These are phyloP conservation scores for Trichophyton schoenleinii DNA, from an alignment of 2,329 filamentous ascomycete genomes.

Conservation along the genomic window DNA sequence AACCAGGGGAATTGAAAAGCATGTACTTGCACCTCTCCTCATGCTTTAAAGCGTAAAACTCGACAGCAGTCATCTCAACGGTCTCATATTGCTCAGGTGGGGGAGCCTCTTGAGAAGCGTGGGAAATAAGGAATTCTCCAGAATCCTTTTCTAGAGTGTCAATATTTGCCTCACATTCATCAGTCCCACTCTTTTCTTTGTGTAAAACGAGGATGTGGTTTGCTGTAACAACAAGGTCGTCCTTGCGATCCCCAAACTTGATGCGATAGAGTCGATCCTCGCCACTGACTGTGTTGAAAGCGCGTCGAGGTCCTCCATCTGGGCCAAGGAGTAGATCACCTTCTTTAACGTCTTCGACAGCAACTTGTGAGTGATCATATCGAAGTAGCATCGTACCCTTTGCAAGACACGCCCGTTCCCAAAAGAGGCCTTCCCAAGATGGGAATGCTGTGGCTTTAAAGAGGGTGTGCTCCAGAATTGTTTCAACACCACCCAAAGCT, in stretches of 20 bases:
- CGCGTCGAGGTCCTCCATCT: slow-evolving; percentile 36
- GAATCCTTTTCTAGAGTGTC: not conserved
- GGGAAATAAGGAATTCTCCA: not conserved
- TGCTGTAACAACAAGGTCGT: slow-evolving; percentile 40
- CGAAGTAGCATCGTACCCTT: slow-evolving; percentile 27
- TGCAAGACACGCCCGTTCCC: slow-evolving; percentile 50
- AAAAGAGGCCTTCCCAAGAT: slow-evolving; percentile 93
- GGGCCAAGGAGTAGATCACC: slow-evolving; percentile 40
- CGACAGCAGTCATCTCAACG: slow-evolving; percentile 36
- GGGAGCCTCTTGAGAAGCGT: slow-evolving; percentile 9
- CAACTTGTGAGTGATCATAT: slow-evolving; percentile 34
- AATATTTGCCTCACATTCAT: not conserved
- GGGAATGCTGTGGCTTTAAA: slow-evolving; percentile 97
- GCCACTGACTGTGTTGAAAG: slow-evolving; percentile 40
- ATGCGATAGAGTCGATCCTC: slow-evolving; percentile 39
- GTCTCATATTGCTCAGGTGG: slow-evolving; percentile 26
- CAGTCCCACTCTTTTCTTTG: slow-evolving; percentile 20
- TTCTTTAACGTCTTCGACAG: slow-evolving; percentile 39
- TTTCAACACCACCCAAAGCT: slow-evolving; percentile 89
- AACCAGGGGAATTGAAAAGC: slow-evolving; percentile 27
- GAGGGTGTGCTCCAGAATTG: slow-evolving; percentile 88
- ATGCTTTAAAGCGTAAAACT: slow-evolving; percentile 31
- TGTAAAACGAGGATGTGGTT: slow-evolving; percentile 40
- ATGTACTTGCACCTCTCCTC: slow-evolving; percentile 27
- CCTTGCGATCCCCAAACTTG: slow-evolving; percentile 29